These are phyloP conservation scores for Heterobasidion irregulare DNA, from an alignment of 1,284 basidiomycete species.

Conservation along the genomic window DNA sequence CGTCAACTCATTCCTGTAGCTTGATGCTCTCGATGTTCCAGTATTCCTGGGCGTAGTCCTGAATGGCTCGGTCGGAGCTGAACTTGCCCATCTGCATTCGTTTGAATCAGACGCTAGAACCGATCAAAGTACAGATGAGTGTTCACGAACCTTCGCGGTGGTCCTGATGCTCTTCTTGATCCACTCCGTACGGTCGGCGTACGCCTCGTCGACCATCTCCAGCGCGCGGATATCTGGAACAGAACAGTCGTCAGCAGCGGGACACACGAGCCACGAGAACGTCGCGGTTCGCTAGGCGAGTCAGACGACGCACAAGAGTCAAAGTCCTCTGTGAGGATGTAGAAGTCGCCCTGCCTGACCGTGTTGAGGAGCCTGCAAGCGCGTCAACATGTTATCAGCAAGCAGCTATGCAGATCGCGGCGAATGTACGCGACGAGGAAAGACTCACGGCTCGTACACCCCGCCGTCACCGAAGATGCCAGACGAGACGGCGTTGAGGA, in stretches of 20 bases:
- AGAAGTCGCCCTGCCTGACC: constrained; percentile 72
- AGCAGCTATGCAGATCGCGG: constrained; percentile 1
- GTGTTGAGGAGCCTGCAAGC: constrained; percentile 56
- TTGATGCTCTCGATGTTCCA: constrained; percentile 58
- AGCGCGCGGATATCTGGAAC: constrained; percentile 70
- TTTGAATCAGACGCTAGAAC: not conserved
- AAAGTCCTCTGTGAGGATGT: constrained; percentile 84
- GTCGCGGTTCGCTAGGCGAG: not conserved
- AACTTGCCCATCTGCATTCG: constrained; percentile 82
- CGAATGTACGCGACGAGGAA: constrained; percentile 7
- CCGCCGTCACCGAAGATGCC: constrained; percentile 72
- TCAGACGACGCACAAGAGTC: constrained; percentile 60
- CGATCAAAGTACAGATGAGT: not conserved
- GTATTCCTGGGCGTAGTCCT: constrained; percentile 80
- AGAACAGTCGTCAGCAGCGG: constrained; percentile 1
- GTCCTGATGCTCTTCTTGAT: constrained; percentile 85
- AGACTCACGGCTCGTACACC: constrained; percentile 70
- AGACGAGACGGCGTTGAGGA: constrained; percentile 62
- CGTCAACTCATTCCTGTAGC: constrained; percentile 9
- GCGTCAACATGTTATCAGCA: constrained; percentile 11
- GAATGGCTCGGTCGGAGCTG: constrained; percentile 85
- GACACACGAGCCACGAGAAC: not conserved
- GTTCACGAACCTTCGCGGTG: constrained; percentile 50
- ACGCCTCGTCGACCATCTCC: constrained; percentile 80
- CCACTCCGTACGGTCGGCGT: constrained; percentile 77